These are phyloP conservation scores for Didymella sp. DNA, from an alignment of 2,329 filamentous ascomycete species.

Conservation along the genomic window DNA sequence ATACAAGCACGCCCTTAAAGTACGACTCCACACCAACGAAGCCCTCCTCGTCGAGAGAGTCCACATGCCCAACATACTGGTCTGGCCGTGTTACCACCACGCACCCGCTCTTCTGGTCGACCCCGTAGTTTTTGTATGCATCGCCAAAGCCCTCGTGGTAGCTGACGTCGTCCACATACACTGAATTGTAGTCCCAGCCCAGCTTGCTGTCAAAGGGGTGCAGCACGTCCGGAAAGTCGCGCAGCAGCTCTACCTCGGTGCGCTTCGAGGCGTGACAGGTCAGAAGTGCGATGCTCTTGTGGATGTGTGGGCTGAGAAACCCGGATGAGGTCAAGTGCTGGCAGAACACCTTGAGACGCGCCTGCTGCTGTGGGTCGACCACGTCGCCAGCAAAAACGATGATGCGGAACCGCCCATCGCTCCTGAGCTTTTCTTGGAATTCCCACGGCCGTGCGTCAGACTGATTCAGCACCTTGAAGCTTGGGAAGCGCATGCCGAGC, in stretches of 20 bases:
- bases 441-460: conserved; percentile 63
- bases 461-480: conserved; percentile 67
- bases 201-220: conserved; percentile 52
- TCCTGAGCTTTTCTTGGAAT: conserved; percentile 63
- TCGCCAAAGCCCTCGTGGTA: conserved; percentile 54
- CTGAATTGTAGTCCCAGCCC: conserved; percentile 53
- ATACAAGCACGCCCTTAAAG: conserved; percentile 39
- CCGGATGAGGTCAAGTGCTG: conserved; percentile 48
- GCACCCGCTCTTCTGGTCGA: conserved; percentile 63
- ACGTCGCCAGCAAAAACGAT: conserved; percentile 70
- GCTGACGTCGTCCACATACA: conserved; percentile 56
- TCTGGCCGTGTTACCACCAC: conserved; percentile 70
- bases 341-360: conserved; percentile 58
- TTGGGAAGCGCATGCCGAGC: conserved; percentile 66
- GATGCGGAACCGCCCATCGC: conserved; percentile 66
- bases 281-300: conserved; percentile 65
- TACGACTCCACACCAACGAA: conserved; percentile 40
- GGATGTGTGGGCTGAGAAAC: conserved; percentile 56
- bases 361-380: conserved; percentile 51
- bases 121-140: conserved; percentile 64
- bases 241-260: conserved; percentile 51
- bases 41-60: conserved; percentile 45
- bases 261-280: conserved; percentile 65
- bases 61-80: conserved; percentile 65
- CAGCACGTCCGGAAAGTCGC: conserved; percentile 54